Conservation (phyloP, 495 filamentous ascomycete species). For the Aspergillus ellipticus region DNA sequence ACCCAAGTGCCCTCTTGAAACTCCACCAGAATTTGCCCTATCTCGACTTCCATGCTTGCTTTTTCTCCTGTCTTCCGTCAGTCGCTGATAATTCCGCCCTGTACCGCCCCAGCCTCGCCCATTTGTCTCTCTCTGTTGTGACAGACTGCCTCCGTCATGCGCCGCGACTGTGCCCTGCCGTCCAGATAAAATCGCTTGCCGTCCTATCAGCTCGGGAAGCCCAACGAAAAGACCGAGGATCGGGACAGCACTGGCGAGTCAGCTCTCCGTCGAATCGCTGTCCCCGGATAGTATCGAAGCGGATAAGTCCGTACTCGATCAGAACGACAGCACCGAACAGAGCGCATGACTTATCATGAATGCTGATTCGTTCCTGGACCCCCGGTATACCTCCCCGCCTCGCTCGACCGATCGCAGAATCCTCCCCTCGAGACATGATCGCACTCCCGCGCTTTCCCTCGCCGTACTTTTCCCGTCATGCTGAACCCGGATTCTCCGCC, state of each 20-base stretch:
- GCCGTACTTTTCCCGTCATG: slow-evolving; percentile 30
- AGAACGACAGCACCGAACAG: background rate
- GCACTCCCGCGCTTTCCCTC: slow-evolving; percentile 26
- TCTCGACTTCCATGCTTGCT: slow-evolving; percentile 11
- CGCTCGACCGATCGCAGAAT: slow-evolving; percentile 13
- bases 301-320: background rate
- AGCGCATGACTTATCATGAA: slow-evolving; percentile 32
- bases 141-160: slow-evolving; percentile 19
- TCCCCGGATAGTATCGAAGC: background rate
- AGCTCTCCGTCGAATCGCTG: background rate
- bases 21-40: slow-evolving; percentile 19
- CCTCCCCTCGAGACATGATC: slow-evolving; percentile 37
- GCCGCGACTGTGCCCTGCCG: slow-evolving; percentile 17
- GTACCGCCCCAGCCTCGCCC: background rate
- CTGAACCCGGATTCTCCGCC: slow-evolving; percentile 35
- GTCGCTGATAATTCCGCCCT: background rate
- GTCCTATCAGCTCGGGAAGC: slow-evolving; percentile 11
- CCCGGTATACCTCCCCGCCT: slow-evolving; percentile 13
- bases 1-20: slow-evolving; percentile 8
- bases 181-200: slow-evolving; percentile 16
- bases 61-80: slow-evolving; percentile 1
- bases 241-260: slow-evolving; percentile 13
- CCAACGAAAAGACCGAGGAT: slow-evolving; percentile 7
- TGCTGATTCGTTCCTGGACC: slow-evolving; percentile 26
- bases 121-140: slow-evolving; percentile 6